Percentiles rank a stretch among this genome's conserved stretches.
phyloP scores from a whole-genome alignment of 352 stramenopile species.

The Phytophthora lateralis region DNA sequence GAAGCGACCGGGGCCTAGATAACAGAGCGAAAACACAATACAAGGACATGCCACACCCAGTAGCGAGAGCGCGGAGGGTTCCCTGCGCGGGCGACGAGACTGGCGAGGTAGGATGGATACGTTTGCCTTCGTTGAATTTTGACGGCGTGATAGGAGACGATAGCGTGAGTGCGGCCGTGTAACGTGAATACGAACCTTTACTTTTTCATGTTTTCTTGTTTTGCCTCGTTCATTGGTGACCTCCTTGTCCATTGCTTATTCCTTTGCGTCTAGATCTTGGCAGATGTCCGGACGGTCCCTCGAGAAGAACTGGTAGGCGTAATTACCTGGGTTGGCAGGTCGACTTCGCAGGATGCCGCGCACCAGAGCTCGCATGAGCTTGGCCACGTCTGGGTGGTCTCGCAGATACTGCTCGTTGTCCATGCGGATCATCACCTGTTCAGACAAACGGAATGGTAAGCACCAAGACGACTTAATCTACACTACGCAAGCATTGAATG shows the following conservation, averaged over 20 bases:
- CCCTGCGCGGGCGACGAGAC: conserved; percentile 28
- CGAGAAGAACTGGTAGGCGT: conserved; percentile 67
- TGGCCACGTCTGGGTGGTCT: conserved; percentile 63
- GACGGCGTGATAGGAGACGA: conserved; percentile 33
- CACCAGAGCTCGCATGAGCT: conserved; percentile 63
- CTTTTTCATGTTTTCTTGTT: conserved; percentile 24
- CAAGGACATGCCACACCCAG: conserved; percentile 33
- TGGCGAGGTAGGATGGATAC: conserved; percentile 34
- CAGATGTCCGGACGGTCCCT: conserved; percentile 39
- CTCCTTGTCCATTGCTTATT: conserved; percentile 24
- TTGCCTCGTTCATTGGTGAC: neutral
- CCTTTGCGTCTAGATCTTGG: conserved; percentile 53
- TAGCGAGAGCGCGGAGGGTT: conserved; percentile 18
- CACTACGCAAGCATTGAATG: neutral
- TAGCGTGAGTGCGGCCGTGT: conserved; percentile 41
- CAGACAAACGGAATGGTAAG: conserved; percentile 8
- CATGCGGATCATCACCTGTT: conserved; percentile 76
- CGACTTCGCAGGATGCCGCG: conserved; percentile 61
- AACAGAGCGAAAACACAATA: conserved; percentile 43
- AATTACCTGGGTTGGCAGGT: conserved; percentile 51
- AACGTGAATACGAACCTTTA: conserved; percentile 39
- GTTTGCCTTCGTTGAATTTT: conserved; percentile 42
- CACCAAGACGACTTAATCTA: neutral
- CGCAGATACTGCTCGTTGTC: conserved; percentile 81
- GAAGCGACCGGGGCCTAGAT: conserved; percentile 31